Conservation (phyloP, 306 rosid genomes). For the Vigna hirtella region DNA sequence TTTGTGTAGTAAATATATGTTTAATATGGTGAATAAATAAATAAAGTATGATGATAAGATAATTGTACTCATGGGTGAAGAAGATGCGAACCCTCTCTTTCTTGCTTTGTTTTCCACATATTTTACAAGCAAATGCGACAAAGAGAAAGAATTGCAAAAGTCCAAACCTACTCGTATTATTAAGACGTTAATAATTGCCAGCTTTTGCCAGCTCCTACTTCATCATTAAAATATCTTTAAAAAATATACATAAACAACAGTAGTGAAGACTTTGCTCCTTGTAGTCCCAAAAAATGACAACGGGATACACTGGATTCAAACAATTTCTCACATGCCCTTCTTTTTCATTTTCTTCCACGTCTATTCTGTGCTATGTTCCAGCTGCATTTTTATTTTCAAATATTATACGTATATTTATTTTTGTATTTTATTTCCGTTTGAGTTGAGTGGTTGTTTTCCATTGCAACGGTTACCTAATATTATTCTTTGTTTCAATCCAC, state of each 20-base stretch:
- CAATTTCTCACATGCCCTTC: constrained; percentile 37
- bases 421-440: neutral
- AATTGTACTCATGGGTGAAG: neutral
- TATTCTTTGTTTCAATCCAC: constrained; percentile 34
- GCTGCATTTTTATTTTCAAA: neutral
- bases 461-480: constrained; percentile 47
- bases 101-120: neutral
- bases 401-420: neutral
- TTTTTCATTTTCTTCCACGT: neutral
- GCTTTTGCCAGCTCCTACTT: constrained; percentile 50
- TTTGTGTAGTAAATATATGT: no score
- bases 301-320: constrained; percentile 9
- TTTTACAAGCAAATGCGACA: constrained; percentile 34
- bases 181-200: constrained; percentile 43
- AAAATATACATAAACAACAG: neutral
- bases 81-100: neutral
- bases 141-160: constrained; percentile 33
- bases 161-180: constrained; percentile 32
- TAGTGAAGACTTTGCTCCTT: constrained; percentile 21
- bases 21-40: neutral
- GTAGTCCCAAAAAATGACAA: constrained; percentile 17
- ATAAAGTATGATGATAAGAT: neutral
- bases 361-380: constrained; percentile 11
- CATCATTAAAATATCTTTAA: neutral
- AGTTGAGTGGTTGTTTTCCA: constrained; percentile 52